Base-by-base conservation (phyloP, 306 rosid species). In the Gillenia trifoliata region DNA sequence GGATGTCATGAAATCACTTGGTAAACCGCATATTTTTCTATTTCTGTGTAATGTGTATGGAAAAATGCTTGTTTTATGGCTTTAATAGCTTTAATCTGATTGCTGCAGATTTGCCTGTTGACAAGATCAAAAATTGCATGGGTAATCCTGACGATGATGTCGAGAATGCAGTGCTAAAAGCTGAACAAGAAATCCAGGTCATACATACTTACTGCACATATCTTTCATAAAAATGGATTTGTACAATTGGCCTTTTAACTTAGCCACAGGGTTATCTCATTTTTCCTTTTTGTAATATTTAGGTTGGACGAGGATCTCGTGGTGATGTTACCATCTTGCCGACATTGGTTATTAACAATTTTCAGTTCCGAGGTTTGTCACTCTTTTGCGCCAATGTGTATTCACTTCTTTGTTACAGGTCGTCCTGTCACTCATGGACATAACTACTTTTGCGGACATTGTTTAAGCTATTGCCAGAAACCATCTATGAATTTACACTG, bases 301-400 rank as follows among this genome's bases (percentile, higher is more conserved):
- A 94, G 99, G 77, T 92, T 16, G 99, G 97, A 29, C 85, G 69
- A 82, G 99, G 97, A 81, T 77, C 91, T 81, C 96, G 96, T 41
- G 96, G 99, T n/a, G 99, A 94, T 80, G 91, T 94, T 49, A 88
- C 99, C 75, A 94, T 94, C 85, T 92, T 94, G 85, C 99, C 99
- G 22, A 94, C 99, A 22, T 75, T 94, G 89, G 90, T 94, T 64
- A 64, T 94, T 62, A 94, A 94, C 79, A 61, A 90, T 71, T 82
- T 79, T 55, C 92, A 67, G 92, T 86, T 77, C n/a, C 88, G 97
- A 90, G 99, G 99, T 94, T 77, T 76, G 95, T 82, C 70, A 78
- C 45, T 25, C 34, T 9, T 52, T 47, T 0, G 41, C 11, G 3
- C 41, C 0, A 0, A 8, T 59, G 1, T 7, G 0, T 59, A 36